A percentile compares a stretch with the other conserved stretches of the same genome.
Conservation (phyloP, 2,329 filamentous ascomycete genomes). For the Ceratocystis huliohia region DNA sequence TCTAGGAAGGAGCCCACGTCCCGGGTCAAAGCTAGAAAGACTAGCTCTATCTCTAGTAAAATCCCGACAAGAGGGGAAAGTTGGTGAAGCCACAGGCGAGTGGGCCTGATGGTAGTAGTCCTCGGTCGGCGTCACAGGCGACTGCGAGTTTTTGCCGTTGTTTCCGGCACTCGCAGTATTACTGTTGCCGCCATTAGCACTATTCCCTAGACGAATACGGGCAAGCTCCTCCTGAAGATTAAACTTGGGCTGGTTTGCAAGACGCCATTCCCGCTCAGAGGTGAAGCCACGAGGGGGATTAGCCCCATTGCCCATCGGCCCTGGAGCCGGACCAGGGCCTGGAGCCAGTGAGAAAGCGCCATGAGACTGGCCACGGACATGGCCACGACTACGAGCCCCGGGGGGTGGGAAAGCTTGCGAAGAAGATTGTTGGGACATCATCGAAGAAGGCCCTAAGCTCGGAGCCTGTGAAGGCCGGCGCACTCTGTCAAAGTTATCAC, state of each 20-base stretch:
- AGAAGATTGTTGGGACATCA: neutral
- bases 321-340: neutral
- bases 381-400: conserved; percentile 5
- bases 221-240: conserved; percentile 18
- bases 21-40: conserved; percentile 20
- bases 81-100: conserved; percentile 16
- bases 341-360: conserved; percentile 10
- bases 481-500: conserved; percentile 17
- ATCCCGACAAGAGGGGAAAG: conserved; percentile 7
- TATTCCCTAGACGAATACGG: conserved; percentile 10
- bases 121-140: conserved; percentile 17
- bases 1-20: neutral
- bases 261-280: conserved; percentile 9
- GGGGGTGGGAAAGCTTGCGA: neutral
- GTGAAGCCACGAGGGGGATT: neutral
- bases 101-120: conserved; percentile 16
- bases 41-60: conserved; percentile 15
- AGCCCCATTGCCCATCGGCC: neutral
- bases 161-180: conserved; percentile 1
- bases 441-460: neutral
- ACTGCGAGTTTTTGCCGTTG: conserved; percentile 19
- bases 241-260: conserved; percentile 15
- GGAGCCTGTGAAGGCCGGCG: conserved; percentile 17
- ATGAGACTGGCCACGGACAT: conserved; percentile 18
- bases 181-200: neutral